These are phyloP conservation scores for Spizellomyces punctatus DNA, from an alignment of 192 early-diverging fungal species.

Conservation along the genomic window DNA sequence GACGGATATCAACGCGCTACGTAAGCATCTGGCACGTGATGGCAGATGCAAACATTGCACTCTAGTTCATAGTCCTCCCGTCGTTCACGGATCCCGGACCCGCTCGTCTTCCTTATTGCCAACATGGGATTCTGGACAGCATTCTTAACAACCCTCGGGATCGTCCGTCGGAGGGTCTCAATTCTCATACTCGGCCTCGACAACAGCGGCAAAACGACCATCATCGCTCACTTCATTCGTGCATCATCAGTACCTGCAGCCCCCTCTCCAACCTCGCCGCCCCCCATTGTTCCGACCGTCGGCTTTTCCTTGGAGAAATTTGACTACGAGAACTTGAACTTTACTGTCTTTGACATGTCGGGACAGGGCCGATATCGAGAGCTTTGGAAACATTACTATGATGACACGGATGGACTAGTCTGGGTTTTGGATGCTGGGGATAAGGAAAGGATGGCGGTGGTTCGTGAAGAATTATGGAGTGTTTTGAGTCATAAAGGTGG, in stretches of 20 bases:
- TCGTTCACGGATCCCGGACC: too few species aligned
- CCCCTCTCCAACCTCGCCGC: slow-evolving; percentile 4
- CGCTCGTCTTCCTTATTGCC: too few species aligned
- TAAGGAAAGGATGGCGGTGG: slow-evolving; percentile 38
- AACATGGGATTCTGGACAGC: too few species aligned
- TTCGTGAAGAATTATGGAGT: slow-evolving; percentile 40
- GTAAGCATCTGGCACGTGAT: too few species aligned
- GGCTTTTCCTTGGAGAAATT: slow-evolving; percentile 42
- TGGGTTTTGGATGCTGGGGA: slow-evolving; percentile 47
- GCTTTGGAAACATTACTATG: slow-evolving; percentile 46
- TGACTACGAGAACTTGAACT: slow-evolving; percentile 20
- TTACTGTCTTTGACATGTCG: slow-evolving; percentile 50
- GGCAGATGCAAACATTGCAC: too few species aligned
- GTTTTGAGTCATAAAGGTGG: slow-evolving; percentile 35
- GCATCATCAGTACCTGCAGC: background rate
- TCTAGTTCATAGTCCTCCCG: too few species aligned
- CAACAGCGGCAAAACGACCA: slow-evolving; percentile 46
- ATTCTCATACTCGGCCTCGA: slow-evolving; percentile 39
- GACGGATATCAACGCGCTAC: too few species aligned
- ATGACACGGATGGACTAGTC: slow-evolving; percentile 45
- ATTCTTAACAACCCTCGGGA: too few species aligned
- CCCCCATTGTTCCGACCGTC: slow-evolving; percentile 38
- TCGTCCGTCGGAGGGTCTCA: slow-evolving; percentile 7
- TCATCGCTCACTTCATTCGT: slow-evolving; percentile 36
- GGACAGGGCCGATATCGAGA: slow-evolving; percentile 51